phyloP scores from a whole-genome alignment of 495 filamentous ascomycete genomes.

The Penicillium coffeae region DNA sequence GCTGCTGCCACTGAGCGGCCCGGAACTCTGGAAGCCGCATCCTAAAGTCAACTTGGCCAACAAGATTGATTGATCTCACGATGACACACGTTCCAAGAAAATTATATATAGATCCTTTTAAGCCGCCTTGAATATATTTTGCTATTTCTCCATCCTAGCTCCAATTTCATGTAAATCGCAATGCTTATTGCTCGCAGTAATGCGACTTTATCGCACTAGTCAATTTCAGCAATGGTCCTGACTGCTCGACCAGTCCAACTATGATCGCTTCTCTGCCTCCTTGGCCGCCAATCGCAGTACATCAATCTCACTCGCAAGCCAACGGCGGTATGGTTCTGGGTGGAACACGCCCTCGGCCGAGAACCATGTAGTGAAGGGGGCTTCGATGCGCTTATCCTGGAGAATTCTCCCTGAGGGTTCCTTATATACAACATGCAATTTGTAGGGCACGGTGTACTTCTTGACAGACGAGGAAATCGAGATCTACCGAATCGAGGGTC shows the following conservation, averaged over 20 bases:
- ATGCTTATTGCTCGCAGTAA: too few relatives aligned
- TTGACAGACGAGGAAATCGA: constrained; percentile 61
- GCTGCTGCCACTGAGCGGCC: constrained; percentile 43
- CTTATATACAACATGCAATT: constrained; percentile 59
- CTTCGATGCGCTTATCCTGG: constrained; percentile 52
- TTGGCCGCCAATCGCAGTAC: constrained; percentile 66
- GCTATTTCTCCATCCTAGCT: neutral
- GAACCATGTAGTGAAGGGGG: constrained; percentile 85
- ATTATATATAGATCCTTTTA: constrained; percentile 20
- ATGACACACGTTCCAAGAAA: constrained; percentile 8
- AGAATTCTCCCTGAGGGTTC: constrained; percentile 42
- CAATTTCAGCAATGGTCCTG: too few relatives aligned
- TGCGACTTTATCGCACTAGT: too few relatives aligned
- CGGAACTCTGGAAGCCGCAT: constrained; percentile 38
- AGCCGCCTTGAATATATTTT: constrained; percentile 20
- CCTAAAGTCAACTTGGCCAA: too few relatives aligned
- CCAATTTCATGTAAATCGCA: neutral
- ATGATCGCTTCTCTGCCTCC: constrained; percentile 43
- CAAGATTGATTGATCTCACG: constrained; percentile 11
- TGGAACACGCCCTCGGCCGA: constrained; percentile 77
- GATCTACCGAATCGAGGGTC: constrained; percentile 43
- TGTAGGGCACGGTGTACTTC: constrained; percentile 77
- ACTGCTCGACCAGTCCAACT: neutral
- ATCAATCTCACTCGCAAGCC: constrained; percentile 67
- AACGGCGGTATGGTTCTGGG: constrained; percentile 75